Evolutionary conservation across 1,284 basidiomycete species (phyloP).

Genomic region (Fomitopsis palustris): DNA sequence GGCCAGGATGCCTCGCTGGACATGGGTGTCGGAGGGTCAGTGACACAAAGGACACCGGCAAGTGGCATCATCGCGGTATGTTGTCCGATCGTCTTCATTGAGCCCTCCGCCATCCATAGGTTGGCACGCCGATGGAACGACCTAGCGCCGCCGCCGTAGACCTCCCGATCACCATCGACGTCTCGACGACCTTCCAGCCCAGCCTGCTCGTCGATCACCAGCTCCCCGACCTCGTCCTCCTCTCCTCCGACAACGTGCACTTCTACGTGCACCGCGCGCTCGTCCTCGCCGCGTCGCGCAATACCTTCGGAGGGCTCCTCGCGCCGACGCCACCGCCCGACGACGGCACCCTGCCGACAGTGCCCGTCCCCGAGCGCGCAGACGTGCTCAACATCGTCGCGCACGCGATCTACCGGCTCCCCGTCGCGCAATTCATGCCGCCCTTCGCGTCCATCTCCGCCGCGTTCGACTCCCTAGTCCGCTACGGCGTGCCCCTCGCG

Average conservation of each 20-base stretch:
- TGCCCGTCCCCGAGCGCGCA: conserved; percentile 27
- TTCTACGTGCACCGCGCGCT: conserved; percentile 39
- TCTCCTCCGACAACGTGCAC: conserved; percentile 69
- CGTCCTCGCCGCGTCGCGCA: conserved; percentile 28
- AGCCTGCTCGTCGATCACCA: conserved; percentile 48
- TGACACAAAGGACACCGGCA: background rate
- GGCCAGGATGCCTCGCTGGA: background rate
- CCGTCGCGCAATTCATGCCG: conserved; percentile 28
- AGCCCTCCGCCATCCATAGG: background rate
- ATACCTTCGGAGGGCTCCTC: conserved; percentile 30
- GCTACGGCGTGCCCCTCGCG: conserved; percentile 28
- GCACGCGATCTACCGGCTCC: conserved; percentile 32
- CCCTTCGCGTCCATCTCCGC: conserved; percentile 22
- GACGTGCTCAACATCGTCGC: conserved; percentile 33
- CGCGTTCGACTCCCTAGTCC: conserved; percentile 23
- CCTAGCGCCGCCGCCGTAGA: background rate
- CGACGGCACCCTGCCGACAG: conserved; percentile 18
- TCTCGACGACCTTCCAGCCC: conserved; percentile 73
- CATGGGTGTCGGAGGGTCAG: background rate
- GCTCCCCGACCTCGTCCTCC: conserved; percentile 54
- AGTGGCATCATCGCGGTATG: background rate
- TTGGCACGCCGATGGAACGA: conserved; percentile 9
- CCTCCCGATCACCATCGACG: conserved; percentile 39
- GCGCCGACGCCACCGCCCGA: conserved; percentile 6
- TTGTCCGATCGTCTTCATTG: background rate